Conservation (phyloP, 257 asterid species). For the Solanum rostratum region DNA sequence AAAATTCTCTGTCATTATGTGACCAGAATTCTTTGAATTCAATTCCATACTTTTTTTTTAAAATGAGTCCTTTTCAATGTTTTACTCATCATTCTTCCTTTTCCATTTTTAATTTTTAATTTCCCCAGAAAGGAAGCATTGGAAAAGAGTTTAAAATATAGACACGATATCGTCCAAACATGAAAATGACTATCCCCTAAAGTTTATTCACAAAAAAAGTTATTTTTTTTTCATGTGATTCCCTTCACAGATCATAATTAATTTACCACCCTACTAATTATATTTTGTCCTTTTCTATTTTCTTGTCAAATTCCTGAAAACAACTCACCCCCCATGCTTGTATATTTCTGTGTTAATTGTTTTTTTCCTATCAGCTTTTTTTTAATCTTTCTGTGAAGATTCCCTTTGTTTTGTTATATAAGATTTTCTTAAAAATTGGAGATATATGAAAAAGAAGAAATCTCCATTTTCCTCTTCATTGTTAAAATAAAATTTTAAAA, state of each 20-base stretch:
- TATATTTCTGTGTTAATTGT: neutral
- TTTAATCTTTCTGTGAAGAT: neutral
- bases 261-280: neutral
- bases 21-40: too few relatives aligned
- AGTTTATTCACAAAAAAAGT: neutral
- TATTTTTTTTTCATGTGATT: neutral
- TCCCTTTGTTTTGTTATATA: neutral
- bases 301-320: neutral
- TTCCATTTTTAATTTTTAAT: neutral
- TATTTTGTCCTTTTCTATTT: neutral
- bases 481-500: too few relatives aligned
- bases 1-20: too few relatives aligned
- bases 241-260: neutral
- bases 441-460: neutral
- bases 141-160: neutral
- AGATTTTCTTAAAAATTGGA: neutral
- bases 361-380: neutral
- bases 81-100: neutral
- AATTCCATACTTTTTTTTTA: too few relatives aligned
- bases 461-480: neutral
- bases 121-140: neutral
- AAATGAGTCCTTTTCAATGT: neutral
- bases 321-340: neutral
- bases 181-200: neutral
- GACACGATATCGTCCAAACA: neutral